Conservation (phyloP, 176 grass and related monocot genomes). For the Dendrocalamus sinicus region DNA sequence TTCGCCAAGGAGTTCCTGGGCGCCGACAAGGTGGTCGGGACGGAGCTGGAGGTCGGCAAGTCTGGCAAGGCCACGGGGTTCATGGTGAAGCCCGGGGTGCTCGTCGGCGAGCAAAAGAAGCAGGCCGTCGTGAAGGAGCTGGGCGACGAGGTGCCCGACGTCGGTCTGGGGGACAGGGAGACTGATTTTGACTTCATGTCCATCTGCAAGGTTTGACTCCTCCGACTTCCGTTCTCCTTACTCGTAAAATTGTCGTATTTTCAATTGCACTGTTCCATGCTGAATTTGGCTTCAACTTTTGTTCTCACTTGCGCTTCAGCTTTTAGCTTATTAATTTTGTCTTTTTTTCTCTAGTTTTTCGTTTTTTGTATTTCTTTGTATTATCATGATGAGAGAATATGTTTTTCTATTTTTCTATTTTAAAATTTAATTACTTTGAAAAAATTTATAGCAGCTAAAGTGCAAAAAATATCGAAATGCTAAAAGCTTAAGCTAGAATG, state of each 20-base stretch:
- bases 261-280: background rate
- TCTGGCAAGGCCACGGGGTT: constrained; percentile 82
- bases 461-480: no score
- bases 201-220: constrained; percentile 73
- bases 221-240: background rate
- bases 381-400: no score
- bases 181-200: constrained; percentile 91
- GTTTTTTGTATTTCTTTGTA: no score
- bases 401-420: no score
- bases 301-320: no score
- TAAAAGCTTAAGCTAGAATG: no score
- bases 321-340: no score
- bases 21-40: constrained; percentile 76
- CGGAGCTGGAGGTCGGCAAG: constrained; percentile 85
- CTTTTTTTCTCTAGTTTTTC: no score
- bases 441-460: no score
- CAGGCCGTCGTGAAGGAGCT: constrained; percentile 69
- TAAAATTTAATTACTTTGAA: no score
- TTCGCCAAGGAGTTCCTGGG: constrained; percentile 75
- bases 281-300: no score
- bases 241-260: background rate
- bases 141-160: constrained; percentile 62
- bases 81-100: constrained; percentile 67
- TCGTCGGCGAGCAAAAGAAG: constrained; percentile 81
- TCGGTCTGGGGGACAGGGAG: constrained; percentile 77